Conservation (phyloP, 2,329 filamentous ascomycete species). For the Colletotrichum sp. region DNA sequence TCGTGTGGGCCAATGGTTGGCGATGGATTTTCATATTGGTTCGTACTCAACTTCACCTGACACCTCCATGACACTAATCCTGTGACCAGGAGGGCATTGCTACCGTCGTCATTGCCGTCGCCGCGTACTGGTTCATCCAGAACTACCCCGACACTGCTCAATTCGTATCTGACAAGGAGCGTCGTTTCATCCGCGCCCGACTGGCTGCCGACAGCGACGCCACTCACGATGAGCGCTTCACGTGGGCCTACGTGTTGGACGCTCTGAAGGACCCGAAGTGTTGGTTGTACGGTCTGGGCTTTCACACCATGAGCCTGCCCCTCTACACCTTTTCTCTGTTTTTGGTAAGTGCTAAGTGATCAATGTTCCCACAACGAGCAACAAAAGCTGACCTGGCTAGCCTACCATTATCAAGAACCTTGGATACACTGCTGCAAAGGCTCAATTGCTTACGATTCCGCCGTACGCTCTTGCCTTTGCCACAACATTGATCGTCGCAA, state of each 20-base stretch:
- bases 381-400: constrained; percentile 15
- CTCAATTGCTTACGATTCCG: constrained; percentile 66
- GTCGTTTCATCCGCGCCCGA: constrained; percentile 63
- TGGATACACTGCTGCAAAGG: constrained; percentile 57
- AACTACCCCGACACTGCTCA: constrained; percentile 67
- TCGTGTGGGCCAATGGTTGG: constrained; percentile 59
- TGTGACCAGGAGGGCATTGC: constrained; percentile 55
- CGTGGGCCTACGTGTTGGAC: constrained; percentile 67
- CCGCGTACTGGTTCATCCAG: constrained; percentile 65
- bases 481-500: constrained; percentile 62
- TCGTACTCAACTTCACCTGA: not conserved
- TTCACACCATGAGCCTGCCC: constrained; percentile 74
- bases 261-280: constrained; percentile 73
- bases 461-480: constrained; percentile 68
- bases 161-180: constrained; percentile 60
- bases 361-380: fast-evolving
- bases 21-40: constrained; percentile 67
- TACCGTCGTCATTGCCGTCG: constrained; percentile 55
- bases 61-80: constrained; percentile 36
- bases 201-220: constrained; percentile 73
- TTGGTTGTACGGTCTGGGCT: constrained; percentile 74
- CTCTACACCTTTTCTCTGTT: constrained; percentile 63
- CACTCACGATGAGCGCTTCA: constrained; percentile 71
- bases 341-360: constrained; percentile 39
- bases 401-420: constrained; percentile 60